A percentile compares a stretch with the other conserved stretches of the same genome.
These are phyloP conservation scores for Dactylella cylindrospora DNA, from an alignment of 2,329 filamentous ascomycete species.

Conservation along the genomic window DNA sequence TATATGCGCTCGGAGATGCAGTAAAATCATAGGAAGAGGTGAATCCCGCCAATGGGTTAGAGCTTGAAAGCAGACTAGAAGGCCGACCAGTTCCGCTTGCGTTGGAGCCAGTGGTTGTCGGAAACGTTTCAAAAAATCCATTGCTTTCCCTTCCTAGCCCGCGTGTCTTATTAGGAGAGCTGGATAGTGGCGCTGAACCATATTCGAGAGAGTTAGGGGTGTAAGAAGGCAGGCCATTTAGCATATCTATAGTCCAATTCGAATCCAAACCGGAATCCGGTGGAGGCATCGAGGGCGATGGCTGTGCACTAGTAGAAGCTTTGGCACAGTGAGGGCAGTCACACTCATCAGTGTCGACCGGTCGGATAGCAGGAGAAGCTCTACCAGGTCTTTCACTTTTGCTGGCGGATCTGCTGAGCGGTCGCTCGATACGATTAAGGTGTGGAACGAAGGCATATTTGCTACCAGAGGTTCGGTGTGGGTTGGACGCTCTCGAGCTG, in stretches of 20 bases:
- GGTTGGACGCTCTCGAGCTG: constrained; percentile 38
- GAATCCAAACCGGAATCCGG: constrained; percentile 43
- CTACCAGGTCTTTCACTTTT: constrained; percentile 44
- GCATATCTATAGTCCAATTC: constrained; percentile 42
- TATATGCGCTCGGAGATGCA: constrained; percentile 29
- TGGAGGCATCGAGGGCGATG: constrained; percentile 44
- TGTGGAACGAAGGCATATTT: constrained; percentile 45
- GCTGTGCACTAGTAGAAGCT: constrained; percentile 42
- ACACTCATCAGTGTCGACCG: constrained; percentile 47
- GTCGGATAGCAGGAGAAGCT: constrained; percentile 46
- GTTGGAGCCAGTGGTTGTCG: constrained; percentile 24
- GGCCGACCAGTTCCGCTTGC: constrained; percentile 32
- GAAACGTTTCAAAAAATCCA: constrained; percentile 40
- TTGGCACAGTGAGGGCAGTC: constrained; percentile 48
- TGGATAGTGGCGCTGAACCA: constrained; percentile 34
- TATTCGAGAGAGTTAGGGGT: constrained; percentile 35
- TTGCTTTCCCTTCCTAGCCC: constrained; percentile 26
- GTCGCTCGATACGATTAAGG: constrained; percentile 44
- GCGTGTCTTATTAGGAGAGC: constrained; percentile 31
- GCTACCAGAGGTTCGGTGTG: constrained; percentile 40
- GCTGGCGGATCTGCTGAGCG: constrained; percentile 45
- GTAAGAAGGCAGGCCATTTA: constrained; percentile 36
- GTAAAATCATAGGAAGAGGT: constrained; percentile 38
- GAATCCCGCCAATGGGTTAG: constrained; percentile 28
- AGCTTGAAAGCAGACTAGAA: constrained; percentile 37